phyloP scores from a whole-genome alignment of 192 early-diverging fungal genomes.

The Coemansia sp. region DNA sequence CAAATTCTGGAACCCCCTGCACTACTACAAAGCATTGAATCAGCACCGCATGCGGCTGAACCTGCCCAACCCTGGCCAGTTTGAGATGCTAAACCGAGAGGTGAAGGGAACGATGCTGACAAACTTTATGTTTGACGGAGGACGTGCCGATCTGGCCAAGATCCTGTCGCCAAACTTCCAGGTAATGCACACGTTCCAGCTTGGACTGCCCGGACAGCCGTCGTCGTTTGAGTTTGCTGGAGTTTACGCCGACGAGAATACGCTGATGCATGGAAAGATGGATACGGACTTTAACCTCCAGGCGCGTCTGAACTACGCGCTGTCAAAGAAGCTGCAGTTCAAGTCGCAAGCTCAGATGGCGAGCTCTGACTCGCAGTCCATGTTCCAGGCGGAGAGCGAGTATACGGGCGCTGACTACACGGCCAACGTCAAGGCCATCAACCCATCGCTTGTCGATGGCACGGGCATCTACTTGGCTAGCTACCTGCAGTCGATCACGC shows the following conservation, averaged over 20 bases:
- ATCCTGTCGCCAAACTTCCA: slow-evolving; percentile 95
- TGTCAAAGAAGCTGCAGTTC: slow-evolving; percentile 68
- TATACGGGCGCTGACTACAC: slow-evolving; percentile 88
- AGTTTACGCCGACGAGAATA: slow-evolving; percentile 78
- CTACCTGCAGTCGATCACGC: slow-evolving; percentile 90
- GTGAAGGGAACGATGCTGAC: slow-evolving; percentile 74
- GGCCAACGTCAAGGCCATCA: slow-evolving; percentile 90
- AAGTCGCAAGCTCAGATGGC: slow-evolving; percentile 71
- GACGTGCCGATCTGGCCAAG: slow-evolving; percentile 90
- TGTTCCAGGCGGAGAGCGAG: slow-evolving; percentile 93
- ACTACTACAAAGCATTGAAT: slow-evolving; percentile 53
- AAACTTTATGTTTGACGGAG: slow-evolving; percentile 92
- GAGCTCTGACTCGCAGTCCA: slow-evolving; percentile 75
- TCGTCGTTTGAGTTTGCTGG: slow-evolving; percentile 92
- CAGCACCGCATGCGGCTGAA: slow-evolving; percentile 51
- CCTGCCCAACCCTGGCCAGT: slow-evolving; percentile 53
- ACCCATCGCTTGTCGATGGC: slow-evolving; percentile 87
- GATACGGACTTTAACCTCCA: slow-evolving; percentile 89
- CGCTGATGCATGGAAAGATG: slow-evolving; percentile 90
- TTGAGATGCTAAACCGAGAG: slow-evolving; percentile 49
- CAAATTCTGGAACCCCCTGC: slow-evolving; percentile 57
- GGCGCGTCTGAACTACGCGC: slow-evolving; percentile 80
- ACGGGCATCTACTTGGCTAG: slow-evolving; percentile 89
- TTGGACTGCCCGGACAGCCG: slow-evolving; percentile 80
- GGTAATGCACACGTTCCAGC: slow-evolving; percentile 87